Conservation (phyloP, 129 eudicot genomes). For the Silybum marianum region DNA sequence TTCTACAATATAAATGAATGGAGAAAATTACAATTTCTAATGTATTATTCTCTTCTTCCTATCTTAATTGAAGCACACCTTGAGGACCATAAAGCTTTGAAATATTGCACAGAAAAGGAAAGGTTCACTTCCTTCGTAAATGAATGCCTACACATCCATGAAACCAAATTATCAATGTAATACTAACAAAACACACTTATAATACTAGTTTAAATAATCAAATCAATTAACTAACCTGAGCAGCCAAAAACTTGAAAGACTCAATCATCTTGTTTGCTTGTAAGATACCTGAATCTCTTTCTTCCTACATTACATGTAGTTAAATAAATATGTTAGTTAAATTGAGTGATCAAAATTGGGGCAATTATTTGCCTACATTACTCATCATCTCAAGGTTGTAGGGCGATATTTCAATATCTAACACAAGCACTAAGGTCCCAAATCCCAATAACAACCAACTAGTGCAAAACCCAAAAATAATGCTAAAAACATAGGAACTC, state of each 20-base stretch:
- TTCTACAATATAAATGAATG: not conserved
- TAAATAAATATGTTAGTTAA: not conserved
- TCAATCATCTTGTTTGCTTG: constrained; percentile 90
- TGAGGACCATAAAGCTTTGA: constrained; percentile 82
- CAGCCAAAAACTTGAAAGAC: constrained; percentile 75
- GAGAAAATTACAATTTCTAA: not conserved
- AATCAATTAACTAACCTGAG: constrained; percentile 58
- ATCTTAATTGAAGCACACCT: constrained; percentile 50
- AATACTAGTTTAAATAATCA: constrained; percentile 9
- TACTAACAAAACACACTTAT: not conserved
- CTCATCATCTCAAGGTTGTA: not conserved
- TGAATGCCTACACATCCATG: constrained; percentile 59
- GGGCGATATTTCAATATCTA: not conserved
- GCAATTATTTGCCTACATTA: not conserved
- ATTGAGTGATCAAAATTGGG: not conserved
- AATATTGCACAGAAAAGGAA: constrained; percentile 72
- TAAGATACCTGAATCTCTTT: constrained; percentile 60
- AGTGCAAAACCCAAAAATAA: not conserved
- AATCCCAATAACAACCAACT: not conserved
- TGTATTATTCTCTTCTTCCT: not conserved
- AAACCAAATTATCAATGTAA: constrained; percentile 23
- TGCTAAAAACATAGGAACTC: not conserved
- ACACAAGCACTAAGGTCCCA: not conserved
- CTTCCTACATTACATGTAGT: constrained; percentile 53
- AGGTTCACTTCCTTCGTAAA: constrained; percentile 84